Percentiles rank a stretch among this genome's conserved stretches.
phyloP scores from a whole-genome alignment of 805 yeast genomes.

The Candida glaebosa region DNA sequence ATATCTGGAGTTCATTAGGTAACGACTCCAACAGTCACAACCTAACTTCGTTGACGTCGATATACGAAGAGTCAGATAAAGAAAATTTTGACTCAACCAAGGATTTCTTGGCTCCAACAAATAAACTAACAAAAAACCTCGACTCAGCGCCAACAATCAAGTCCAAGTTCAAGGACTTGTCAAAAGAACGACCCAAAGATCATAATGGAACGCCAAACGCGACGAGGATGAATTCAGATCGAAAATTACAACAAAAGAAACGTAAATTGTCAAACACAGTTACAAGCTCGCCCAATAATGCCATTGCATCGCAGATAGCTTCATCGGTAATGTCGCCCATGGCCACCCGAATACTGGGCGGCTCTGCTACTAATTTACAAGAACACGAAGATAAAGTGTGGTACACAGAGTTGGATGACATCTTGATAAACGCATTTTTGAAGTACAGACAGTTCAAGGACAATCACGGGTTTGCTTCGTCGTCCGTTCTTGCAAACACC shows the following conservation, averaged over 20 bases:
- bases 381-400: slow-evolving; percentile 25
- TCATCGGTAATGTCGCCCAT: slow-evolving; percentile 26
- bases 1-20: slow-evolving; percentile 5
- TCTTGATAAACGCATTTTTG: slow-evolving; percentile 29
- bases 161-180: background rate
- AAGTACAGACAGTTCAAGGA: slow-evolving; percentile 32
- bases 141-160: background rate
- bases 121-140: slow-evolving; percentile 14
- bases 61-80: slow-evolving; percentile 19
- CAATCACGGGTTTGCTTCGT: slow-evolving; percentile 17
- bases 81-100: slow-evolving; percentile 1
- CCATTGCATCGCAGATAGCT: slow-evolving; percentile 35
- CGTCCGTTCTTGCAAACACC: slow-evolving; percentile 26
- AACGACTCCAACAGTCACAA: slow-evolving; percentile 7
- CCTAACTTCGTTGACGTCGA: slow-evolving; percentile 19
- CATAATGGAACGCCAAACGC: background rate
- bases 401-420: slow-evolving; percentile 34
- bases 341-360: slow-evolving; percentile 9
- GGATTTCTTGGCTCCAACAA: slow-evolving; percentile 32
- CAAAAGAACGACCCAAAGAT: background rate
- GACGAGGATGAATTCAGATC: background rate
- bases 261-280: slow-evolving; percentile 12
- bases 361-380: slow-evolving; percentile 2
- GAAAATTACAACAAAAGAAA: slow-evolving; percentile 10
- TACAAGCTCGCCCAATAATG: slow-evolving; percentile 31